Base-by-base conservation (phyloP, 257 asterid species). In the Solanum lignicaule region DNA sequence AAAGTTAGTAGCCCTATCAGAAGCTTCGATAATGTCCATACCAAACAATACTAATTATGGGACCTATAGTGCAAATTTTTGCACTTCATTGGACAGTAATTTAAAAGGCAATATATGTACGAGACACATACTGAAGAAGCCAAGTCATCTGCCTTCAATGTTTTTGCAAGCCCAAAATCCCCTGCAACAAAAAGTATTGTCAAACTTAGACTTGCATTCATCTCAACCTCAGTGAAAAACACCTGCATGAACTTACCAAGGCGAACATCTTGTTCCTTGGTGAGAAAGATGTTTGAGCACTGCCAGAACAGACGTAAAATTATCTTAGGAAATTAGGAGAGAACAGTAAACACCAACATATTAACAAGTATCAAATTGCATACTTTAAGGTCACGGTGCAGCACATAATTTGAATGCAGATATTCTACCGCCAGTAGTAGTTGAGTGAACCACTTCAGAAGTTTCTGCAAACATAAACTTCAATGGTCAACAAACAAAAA, bases 271-370 rank as follows among this genome's bases (percentile, higher is more conserved):
- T 95, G 99, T 89, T 97, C 99, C 91, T 95, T 96, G 86, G 99
- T 96, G 86, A 97, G 99, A 91, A 97, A 97, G 86, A 97, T 97
- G 91, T 97, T 97, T 87, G 99, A 97, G 91, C 99, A 97, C 99
- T 97, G 95, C 85, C 88, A 90, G 84, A 83, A 93, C 85, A 86
- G 69, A 55, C 65, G 48, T 46, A 29, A 55, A 71, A 86, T 92
- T 74, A 92, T 88, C 88, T 36, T 71, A 60, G 31, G 15, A 81
- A 43, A 90, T 62, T 71, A 83, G 73, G 66, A 36, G 82, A 32
- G 87, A 25, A 83, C 87, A 88, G 52, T 31, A 90, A 23, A 65
- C n/a, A 58, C 41, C 83, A 88, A 66, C 83, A 86, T 72, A 31
- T 48, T 81, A 87, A 87, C 65, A 68, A 86, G 13, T 6, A 25